These are phyloP conservation scores for Wickerhamomyces sp. DNA, from an alignment of 1,139 yeast genomes.

Conservation along the genomic window DNA sequence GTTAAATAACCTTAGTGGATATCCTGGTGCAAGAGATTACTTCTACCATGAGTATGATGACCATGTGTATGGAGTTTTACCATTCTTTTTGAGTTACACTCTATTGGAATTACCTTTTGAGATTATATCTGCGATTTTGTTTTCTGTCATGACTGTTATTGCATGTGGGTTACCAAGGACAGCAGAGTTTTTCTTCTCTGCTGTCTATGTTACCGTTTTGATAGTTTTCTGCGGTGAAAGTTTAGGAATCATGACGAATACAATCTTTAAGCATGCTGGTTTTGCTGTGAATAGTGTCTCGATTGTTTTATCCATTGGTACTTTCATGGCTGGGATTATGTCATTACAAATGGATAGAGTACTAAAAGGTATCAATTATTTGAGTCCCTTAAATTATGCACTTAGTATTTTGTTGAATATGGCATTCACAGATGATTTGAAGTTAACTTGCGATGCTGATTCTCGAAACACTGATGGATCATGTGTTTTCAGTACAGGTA, in stretches of 20 bases:
- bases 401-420: conserved; percentile 47
- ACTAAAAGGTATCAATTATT: conserved; percentile 64
- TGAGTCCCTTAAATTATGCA: conserved; percentile 67
- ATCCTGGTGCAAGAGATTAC: conserved; percentile 69
- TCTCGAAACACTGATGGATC: conserved; percentile 30
- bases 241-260: conserved; percentile 73
- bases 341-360: conserved; percentile 71
- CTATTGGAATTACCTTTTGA: conserved; percentile 73
- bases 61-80: conserved; percentile 62
- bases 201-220: conserved; percentile 51
- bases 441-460: conserved; percentile 37
- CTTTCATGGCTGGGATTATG: conserved; percentile 83
- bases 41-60: conserved; percentile 81
- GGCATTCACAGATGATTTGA: conserved; percentile 36
- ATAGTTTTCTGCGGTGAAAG: conserved; percentile 81
- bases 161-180: conserved; percentile 73
- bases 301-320: conserved; percentile 60
- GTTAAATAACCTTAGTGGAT: conserved; percentile 70
- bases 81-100: conserved; percentile 65
- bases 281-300: conserved; percentile 73
- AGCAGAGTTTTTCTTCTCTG: conserved; percentile 60
- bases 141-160: conserved; percentile 58
- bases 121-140: conserved; percentile 52
- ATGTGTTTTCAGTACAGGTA: conserved; percentile 47
- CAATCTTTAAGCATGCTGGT: conserved; percentile 69